These are phyloP conservation scores for Colletotrichum tropicicola DNA, from an alignment of 2,329 filamentous ascomycete species.

Conservation along the genomic window DNA sequence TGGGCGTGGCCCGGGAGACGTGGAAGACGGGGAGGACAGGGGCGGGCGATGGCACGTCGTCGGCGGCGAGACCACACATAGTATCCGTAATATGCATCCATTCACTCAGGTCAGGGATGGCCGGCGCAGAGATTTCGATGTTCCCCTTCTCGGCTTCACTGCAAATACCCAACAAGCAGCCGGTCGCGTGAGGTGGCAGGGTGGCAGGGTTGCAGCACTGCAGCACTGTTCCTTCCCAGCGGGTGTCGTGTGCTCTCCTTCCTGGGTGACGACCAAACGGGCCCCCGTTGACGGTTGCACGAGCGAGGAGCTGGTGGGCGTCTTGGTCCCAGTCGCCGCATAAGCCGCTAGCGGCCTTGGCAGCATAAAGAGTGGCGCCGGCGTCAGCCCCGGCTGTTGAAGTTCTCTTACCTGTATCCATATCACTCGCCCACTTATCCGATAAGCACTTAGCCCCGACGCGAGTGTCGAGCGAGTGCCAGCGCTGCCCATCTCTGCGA, in stretches of 20 bases:
- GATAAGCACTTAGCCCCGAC: not conserved
- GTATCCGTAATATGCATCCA: not conserved
- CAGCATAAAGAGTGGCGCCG: not conserved
- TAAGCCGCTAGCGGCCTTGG: conserved; percentile 28
- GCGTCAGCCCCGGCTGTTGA: not conserved
- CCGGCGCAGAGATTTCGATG: conserved; percentile 8
- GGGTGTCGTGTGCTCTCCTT: conserved; percentile 26
- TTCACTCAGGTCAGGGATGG: not conserved
- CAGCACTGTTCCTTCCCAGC: not conserved
- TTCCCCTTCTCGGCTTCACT: not conserved
- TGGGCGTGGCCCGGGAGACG: not conserved
- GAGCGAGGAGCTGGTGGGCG: not conserved
- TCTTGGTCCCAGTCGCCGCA: conserved; percentile 14
- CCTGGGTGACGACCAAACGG: no score
- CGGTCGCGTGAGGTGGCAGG: not conserved
- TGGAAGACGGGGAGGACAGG: not conserved
- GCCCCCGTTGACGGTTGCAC: no score
- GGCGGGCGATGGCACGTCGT: no score
- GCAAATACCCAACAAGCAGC: not conserved
- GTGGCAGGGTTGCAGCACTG: not conserved
- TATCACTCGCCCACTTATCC: not conserved
- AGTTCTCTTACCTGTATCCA: no score
- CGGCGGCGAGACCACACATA: no score
- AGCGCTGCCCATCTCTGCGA: no score
- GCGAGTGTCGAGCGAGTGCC: not conserved